Percentiles rank a stretch among this genome's conserved stretches.
Conservation (phyloP, 495 filamentous ascomycete genomes). For the Umbilicaria muhlenbergii region DNA sequence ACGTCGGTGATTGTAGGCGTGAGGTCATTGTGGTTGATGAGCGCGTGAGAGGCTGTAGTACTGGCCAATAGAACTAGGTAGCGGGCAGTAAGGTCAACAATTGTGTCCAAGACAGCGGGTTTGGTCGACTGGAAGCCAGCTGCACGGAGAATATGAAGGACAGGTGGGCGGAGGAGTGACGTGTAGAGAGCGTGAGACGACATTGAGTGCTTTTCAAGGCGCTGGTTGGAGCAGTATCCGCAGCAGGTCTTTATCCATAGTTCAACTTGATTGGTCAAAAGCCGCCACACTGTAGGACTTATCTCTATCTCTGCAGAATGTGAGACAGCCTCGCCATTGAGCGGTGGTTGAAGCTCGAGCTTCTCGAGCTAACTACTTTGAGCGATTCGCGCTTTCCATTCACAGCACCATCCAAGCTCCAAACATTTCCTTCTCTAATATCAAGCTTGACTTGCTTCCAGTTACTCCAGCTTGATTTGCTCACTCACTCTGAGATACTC, state of each 20-base stretch:
- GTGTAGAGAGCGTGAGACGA: constrained; percentile 36
- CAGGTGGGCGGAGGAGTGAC: constrained; percentile 62
- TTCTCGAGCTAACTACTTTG: constrained; percentile 18
- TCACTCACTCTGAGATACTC: too few species aligned
- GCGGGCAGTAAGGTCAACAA: constrained; percentile 58
- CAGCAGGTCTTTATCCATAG: too few species aligned
- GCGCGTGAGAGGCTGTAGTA: constrained; percentile 44
- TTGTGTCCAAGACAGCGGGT: constrained; percentile 59
- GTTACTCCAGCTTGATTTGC: too few species aligned
- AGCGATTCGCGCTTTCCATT: too few species aligned
- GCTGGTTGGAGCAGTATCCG: too few species aligned
- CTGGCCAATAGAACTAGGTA: constrained; percentile 57
- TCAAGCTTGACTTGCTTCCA: too few species aligned
- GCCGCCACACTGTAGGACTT: too few species aligned
- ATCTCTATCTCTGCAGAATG: too few species aligned
- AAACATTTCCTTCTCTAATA: too few species aligned
- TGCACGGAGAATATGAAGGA: constrained; percentile 77
- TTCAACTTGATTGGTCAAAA: too few species aligned
- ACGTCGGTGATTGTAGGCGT: constrained; percentile 54
- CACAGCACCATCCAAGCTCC: too few species aligned
- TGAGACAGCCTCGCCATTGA: constrained; percentile 1
- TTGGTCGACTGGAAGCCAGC: constrained; percentile 66
- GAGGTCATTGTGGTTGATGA: constrained; percentile 33
- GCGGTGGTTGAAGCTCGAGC: constrained; percentile 17
- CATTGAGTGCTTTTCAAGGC: background rate